Evolutionary conservation across 768 basidiomycete genomes (phyloP).

Genomic region (Mycena latifolia): DNA sequence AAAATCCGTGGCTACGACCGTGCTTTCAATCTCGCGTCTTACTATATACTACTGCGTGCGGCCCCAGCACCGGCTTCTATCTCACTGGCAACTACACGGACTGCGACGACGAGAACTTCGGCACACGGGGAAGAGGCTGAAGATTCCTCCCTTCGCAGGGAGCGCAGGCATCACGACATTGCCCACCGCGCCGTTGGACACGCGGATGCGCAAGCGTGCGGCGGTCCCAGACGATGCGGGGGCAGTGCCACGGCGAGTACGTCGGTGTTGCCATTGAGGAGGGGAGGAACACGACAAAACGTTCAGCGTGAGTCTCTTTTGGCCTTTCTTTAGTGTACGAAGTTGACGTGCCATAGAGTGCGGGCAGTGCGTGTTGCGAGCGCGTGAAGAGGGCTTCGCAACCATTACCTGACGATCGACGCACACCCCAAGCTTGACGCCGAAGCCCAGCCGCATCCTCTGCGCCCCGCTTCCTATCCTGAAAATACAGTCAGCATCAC

Average conservation of each 20-base stretch:
- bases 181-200: slow-evolving; percentile 56
- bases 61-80: slow-evolving; percentile 21
- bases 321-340: neutral
- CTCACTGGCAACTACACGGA: slow-evolving; percentile 14
- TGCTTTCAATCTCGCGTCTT: slow-evolving; percentile 23
- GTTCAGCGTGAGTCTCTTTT: slow-evolving; percentile 20
- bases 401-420: too few species aligned
- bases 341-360: slow-evolving; percentile 18
- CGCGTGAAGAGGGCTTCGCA: too few species aligned
- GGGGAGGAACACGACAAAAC: slow-evolving; percentile 7
- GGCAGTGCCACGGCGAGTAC: slow-evolving; percentile 33
- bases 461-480: too few species aligned
- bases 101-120: slow-evolving; percentile 33
- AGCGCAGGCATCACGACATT: slow-evolving; percentile 16
- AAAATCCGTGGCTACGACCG: slow-evolving; percentile 32
- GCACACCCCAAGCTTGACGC: too few species aligned
- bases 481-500: too few species aligned
- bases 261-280: slow-evolving; percentile 31
- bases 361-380: too few species aligned
- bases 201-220: slow-evolving; percentile 65
- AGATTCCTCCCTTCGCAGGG: slow-evolving; percentile 29
- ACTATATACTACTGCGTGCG: slow-evolving; percentile 22
- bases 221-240: slow-evolving; percentile 28
- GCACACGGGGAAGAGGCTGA: slow-evolving; percentile 12
- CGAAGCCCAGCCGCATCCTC: too few species aligned